Evolutionary conservation across 1,139 yeast genomes (phyloP), one percentile per base, ranked within the genome.

Genomic region (Geotrichum reessii): DNA sequence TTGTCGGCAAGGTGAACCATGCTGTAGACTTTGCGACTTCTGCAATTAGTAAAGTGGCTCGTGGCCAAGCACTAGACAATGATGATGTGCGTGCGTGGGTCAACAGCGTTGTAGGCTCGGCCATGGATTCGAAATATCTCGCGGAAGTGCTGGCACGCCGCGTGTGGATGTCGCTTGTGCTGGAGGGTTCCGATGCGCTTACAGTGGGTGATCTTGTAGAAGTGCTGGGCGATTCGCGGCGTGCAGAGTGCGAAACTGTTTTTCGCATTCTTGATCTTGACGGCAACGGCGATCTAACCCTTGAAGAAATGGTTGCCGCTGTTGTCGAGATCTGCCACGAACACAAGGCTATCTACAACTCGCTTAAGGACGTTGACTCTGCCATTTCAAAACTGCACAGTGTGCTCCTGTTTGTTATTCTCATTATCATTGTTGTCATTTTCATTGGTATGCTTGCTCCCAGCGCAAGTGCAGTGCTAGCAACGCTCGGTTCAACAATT

Each of bases 371-470:
- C 55, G 73, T 75, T 52, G 77, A 74, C 56, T 69, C 73, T 28
- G 78, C 76, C 19, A 73, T 75, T 60, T 67, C 67, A 47, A 73
- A 72, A 63, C 66, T 75, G 57, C 75, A 75, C 60, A 61, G 66
- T 21, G 71, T 75, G 31, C 64, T 75, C 49, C 60, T 73, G 51
- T 68, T 69, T 54, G 62, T 73, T 8, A 74, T 71, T 19, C 63
- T 65, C 21, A 52, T 75, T 25, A 66, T 75, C 50, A 63, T 71
- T 8, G 61, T 75, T 49, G 67, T 75, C 52, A 68, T 75, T 55
- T 72, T 75, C 48, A 71, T 75, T 50, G 77, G 77, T 52, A 70
- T 75, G 71, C 69, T 75, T 47, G 75, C 77, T 6, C 77, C 77
- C 4, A 68, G 72, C 21, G 74, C 74, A 8, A 67, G 71, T 25